Percentiles rank a stretch among this genome's conserved stretches.
Conservation (phyloP, 2,329 filamentous ascomycete species). For the Fusarium equiseti region DNA sequence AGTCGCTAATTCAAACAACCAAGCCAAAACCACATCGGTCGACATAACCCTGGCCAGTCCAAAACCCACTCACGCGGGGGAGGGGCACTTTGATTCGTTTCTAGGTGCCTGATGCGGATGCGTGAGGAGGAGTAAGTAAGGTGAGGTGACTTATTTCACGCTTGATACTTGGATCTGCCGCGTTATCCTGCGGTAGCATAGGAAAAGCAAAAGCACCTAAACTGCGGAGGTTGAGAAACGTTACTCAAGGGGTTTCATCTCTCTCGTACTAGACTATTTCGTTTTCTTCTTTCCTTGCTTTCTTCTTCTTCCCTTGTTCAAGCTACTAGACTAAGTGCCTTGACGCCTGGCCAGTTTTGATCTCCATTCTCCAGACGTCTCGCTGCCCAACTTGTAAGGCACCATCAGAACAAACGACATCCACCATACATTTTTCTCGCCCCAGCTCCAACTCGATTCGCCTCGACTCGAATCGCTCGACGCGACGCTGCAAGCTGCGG, state of each 20-base stretch:
- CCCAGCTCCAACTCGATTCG: conserved; percentile 27
- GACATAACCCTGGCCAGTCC: conserved; percentile 30
- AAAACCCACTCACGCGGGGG: conserved; percentile 45
- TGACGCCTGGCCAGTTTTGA: conserved; percentile 20
- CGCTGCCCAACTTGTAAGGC: conserved; percentile 48
- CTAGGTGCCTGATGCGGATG: conserved; percentile 44
- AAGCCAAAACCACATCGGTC: conserved; percentile 30
- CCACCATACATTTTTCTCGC: conserved; percentile 39
- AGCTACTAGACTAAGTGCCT: conserved; percentile 1
- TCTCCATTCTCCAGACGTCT: conserved; percentile 22
- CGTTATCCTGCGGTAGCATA: conserved; percentile 37
- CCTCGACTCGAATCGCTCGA: conserved; percentile 23
- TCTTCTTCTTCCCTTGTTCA: not conserved
- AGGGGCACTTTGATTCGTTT: conserved; percentile 45
- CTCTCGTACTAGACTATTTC: conserved; percentile 20
- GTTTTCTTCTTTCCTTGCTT: not conserved
- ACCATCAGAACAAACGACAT: conserved; percentile 26
- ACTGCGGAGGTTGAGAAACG: conserved; percentile 31
- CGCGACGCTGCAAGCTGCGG: conserved; percentile 47
- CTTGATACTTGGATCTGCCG: conserved; percentile 45
- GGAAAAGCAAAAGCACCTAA: not conserved
- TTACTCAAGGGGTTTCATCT: conserved; percentile 15
- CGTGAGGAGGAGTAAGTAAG: conserved; percentile 42
- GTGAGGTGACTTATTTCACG: conserved; percentile 41
- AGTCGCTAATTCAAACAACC: conserved; percentile 18